Conservation (phyloP, 192 early-diverging fungal genomes). For the Gryganskiella cystojenkinii region DNA sequence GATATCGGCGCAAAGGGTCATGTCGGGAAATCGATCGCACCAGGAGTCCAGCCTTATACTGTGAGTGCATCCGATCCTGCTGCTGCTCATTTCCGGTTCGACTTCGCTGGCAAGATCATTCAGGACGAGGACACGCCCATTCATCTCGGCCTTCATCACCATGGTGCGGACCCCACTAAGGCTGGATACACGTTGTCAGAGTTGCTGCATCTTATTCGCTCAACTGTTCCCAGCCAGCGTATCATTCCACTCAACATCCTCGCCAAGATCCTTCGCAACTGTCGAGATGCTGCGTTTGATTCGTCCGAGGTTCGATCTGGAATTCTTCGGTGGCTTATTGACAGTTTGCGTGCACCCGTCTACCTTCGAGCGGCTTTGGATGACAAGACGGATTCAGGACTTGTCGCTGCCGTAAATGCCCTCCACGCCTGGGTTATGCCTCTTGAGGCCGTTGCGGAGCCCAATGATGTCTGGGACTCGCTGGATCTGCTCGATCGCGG, state of each 20-base stretch:
- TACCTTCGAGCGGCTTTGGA: constrained; percentile 75
- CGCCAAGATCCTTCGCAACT: constrained; percentile 65
- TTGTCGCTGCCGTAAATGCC: constrained; percentile 61
- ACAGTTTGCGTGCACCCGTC: constrained; percentile 55
- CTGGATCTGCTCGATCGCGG: constrained; percentile 37
- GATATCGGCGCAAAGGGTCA: constrained; percentile 30
- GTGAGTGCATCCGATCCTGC: constrained; percentile 59
- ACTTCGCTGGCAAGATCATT: constrained; percentile 80
- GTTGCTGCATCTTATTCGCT: constrained; percentile 82
- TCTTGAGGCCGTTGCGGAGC: constrained; percentile 10
- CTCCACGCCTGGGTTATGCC: constrained; percentile 56
- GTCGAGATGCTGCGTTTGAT: constrained; percentile 40
- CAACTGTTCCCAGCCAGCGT: constrained; percentile 83
- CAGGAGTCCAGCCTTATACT: constrained; percentile 62
- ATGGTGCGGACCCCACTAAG: constrained; percentile 83
- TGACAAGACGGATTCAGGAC: constrained; percentile 68
- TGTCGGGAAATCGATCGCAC: constrained; percentile 51
- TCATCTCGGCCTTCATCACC: constrained; percentile 87
- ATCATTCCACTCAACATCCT: constrained; percentile 73
- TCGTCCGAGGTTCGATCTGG: constrained; percentile 30
- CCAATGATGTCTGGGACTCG: constrained; percentile 57
- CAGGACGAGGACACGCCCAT: constrained; percentile 63
- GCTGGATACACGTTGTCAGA: constrained; percentile 91
- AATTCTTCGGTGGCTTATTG: constrained; percentile 52
- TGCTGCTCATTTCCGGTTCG: constrained; percentile 75